Evolutionary conservation across 2,329 filamentous ascomycete genomes (phyloP), one percentile per base, ranked within the genome.

Genomic region (Hymenoscyphus albidus): DNA sequence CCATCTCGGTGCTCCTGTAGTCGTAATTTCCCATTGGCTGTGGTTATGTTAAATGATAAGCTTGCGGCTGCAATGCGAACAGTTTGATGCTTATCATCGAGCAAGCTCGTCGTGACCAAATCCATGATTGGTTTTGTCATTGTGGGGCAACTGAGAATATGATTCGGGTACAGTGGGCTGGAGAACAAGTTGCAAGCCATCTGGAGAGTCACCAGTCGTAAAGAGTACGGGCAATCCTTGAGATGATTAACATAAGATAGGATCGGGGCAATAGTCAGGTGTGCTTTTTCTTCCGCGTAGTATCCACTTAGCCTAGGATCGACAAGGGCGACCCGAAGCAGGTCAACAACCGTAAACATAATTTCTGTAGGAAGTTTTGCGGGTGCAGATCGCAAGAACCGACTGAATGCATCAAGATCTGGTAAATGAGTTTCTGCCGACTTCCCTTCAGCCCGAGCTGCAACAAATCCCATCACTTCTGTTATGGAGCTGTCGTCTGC

Each of bases 171-270:
- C 0, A 96, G 80, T 0, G 86, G 83, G 0, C 88, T 89, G 0
- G 86, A 88, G 78, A 96, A 97, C 54, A 96, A 80, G 72, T 97
- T 97, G 78, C 92, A 96, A 1, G 86, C 83, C 73, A 94, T 83
- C 70, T 97, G 93, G 27, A 96, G 78, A 0, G 92, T 89, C 16
- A 96, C 91, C 1, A 97, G 85, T 14, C 92, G 88, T 1, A 96
- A 82, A 4, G 91, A 88, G 74, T 97, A 97, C 0, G 92, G 92
- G 51, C 88, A 90, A 0, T 79, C 76, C 9, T 79, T 74, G 39
- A 84, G 80, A 5, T 79, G 75, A 68, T 84, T 87, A 56, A 92
- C 84, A 44, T 85, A 78, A 2, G 83, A 77, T 2, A 92, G 75
- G 2, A 97, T 77, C 0, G 83, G 79, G 40, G 82, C 74, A 14